Evolutionary conservation across 148 eudicot genomes (phyloP).

Genomic region (Silene latifolia): DNA sequence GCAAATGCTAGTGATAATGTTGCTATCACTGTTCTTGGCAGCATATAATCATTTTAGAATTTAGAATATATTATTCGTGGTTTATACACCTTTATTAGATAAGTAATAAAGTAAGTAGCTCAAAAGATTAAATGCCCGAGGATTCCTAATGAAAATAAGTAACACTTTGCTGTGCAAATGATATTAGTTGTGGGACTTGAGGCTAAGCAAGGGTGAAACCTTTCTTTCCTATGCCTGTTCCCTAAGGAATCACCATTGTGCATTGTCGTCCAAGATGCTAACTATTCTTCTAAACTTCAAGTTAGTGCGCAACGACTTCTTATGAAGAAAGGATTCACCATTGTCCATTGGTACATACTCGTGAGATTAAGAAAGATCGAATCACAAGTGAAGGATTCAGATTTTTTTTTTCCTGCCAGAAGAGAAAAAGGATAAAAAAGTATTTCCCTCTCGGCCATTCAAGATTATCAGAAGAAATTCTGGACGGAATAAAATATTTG

Average conservation of each 20-base stretch:
- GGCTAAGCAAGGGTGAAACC: neutral
- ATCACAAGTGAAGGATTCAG: neutral
- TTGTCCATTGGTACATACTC: neutral
- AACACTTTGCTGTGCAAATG: neutral
- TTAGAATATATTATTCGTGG: too few species aligned
- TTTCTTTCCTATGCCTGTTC: neutral
- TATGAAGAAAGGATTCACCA: too few species aligned
- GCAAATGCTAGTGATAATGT: neutral
- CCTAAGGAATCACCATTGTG: neutral
- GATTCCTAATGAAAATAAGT: neutral
- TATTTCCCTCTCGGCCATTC: neutral
- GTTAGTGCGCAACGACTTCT: neutral
- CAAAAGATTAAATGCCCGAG: neutral
- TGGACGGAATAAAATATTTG: neutral
- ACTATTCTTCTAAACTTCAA: neutral
- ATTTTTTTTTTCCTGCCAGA: neutral
- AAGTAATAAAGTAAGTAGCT: neutral
- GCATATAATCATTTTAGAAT: neutral
- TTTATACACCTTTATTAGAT: neutral
- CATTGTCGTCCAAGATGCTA: neutral
- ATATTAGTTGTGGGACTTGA: neutral
- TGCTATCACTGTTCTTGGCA: neutral
- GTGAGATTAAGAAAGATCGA: neutral
- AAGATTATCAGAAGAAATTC: neutral
- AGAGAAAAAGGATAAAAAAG: neutral